These are phyloP conservation scores for Aureobasidium sp. DNA, from an alignment of 2,329 filamentous ascomycete genomes.

Conservation along the genomic window DNA sequence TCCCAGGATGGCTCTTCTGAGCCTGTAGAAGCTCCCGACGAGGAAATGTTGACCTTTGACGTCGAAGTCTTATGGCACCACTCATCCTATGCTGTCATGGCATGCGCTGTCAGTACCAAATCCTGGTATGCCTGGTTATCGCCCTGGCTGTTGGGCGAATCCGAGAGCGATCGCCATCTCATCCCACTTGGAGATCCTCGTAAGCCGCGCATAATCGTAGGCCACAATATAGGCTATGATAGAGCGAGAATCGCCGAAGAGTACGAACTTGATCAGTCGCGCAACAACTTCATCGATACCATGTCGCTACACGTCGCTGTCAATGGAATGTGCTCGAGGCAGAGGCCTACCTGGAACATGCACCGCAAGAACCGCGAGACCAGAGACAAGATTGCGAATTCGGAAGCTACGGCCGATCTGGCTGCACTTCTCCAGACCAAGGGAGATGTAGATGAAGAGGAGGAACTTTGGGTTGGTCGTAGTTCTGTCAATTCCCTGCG, in stretches of 20 bases:
- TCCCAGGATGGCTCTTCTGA: conserved; percentile 64
- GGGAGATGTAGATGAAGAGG: conserved; percentile 62
- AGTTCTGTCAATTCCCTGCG: conserved; percentile 92
- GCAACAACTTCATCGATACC: conserved; percentile 85
- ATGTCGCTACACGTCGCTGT: conserved; percentile 98
- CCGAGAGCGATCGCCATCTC: conserved; percentile 66
- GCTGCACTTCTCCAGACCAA: conserved; percentile 61
- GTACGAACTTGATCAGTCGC: conserved; percentile 73
- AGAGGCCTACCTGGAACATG: conserved; percentile 95
- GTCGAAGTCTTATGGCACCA: conserved; percentile 96
- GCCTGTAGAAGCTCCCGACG: conserved; percentile 66
- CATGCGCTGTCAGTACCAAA: conserved; percentile 79
- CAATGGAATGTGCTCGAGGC: conserved; percentile 97
- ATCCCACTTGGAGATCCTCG: conserved; percentile 76
- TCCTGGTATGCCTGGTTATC: conserved; percentile 98
- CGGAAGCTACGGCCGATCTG: conserved; percentile 64
- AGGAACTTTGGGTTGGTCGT: conserved; percentile 89
- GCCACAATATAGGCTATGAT: conserved; percentile 95
- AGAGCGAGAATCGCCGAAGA: conserved; percentile 82
- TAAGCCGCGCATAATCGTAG: conserved; percentile 69
- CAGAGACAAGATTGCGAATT: conserved; percentile 66
- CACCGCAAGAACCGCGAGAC: conserved; percentile 84
- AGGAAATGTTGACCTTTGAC: conserved; percentile 81
- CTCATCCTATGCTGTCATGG: conserved; percentile 90
- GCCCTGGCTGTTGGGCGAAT: conserved; percentile 84